Percentiles rank a stretch among this genome's conserved stretches.
These are phyloP conservation scores for Monosporascus sp. DNA, from an alignment of 2,329 filamentous ascomycete species.

Conservation along the genomic window DNA sequence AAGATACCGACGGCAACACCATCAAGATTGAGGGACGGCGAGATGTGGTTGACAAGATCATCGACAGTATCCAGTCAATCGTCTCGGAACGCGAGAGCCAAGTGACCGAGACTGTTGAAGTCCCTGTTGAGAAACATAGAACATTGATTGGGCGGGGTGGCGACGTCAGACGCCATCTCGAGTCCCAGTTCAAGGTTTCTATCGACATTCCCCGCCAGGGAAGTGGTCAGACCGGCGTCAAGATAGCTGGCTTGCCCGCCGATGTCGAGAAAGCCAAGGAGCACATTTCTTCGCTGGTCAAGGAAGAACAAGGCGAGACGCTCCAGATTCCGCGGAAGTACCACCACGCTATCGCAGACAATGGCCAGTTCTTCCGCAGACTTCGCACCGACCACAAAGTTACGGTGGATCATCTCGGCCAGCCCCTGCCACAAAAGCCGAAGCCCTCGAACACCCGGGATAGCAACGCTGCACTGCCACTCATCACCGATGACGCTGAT, in stretches of 20 bases:
- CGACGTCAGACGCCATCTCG: slow-evolving; percentile 77
- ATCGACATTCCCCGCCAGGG: slow-evolving; percentile 91
- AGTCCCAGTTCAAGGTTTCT: slow-evolving; percentile 78
- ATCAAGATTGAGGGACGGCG: slow-evolving; percentile 86
- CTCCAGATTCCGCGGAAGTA: slow-evolving; percentile 76
- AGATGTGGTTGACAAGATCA: slow-evolving; percentile 82
- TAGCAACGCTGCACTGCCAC: slow-evolving; percentile 64
- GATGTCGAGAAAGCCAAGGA: slow-evolving; percentile 82
- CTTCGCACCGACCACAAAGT: slow-evolving; percentile 82
- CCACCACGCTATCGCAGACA: slow-evolving; percentile 81
- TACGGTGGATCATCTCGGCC: slow-evolving; percentile 84
- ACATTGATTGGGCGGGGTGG: slow-evolving; percentile 88
- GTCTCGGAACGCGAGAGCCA: slow-evolving; percentile 81
- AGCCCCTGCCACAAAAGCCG: slow-evolving; percentile 68
- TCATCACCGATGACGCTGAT: slow-evolving; percentile 84
- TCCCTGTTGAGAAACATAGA: slow-evolving; percentile 85
- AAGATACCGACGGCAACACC: slow-evolving; percentile 72
- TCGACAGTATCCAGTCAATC: slow-evolving; percentile 73
- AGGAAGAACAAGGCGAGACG: slow-evolving; percentile 84
- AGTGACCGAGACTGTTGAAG: slow-evolving; percentile 70
- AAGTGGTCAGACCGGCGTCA: slow-evolving; percentile 76
- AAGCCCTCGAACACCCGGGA: slow-evolving; percentile 45
- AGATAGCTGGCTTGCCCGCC: slow-evolving; percentile 71
- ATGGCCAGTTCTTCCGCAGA: slow-evolving; percentile 88
- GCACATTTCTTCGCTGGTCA: slow-evolving; percentile 72